Evolutionary conservation across 1,284 basidiomycete species (phyloP), one percentile per base, ranked within the genome.

Genomic region (Fomitopsis betulina): DNA sequence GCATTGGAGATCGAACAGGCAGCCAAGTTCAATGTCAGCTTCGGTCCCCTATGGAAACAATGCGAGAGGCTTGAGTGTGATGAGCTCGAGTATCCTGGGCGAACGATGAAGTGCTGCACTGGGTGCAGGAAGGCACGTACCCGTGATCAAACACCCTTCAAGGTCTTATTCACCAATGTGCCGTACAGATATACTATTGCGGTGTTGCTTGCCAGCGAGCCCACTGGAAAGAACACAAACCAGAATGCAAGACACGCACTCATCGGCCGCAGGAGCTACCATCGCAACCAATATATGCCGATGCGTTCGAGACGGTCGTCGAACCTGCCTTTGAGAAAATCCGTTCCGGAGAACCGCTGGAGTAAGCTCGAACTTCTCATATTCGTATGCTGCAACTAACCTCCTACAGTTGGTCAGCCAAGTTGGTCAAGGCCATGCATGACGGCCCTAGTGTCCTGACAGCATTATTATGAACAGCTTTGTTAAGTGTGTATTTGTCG

Each of bases 1-100:
- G 17, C 25, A 7, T 40, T 53, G 30, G 53, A 61, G 23, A 62
- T 64, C 12, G 63, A 60, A 45, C 25, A 58, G 15, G 35, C 32
- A 5, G 52, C 55, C 15, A 64, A 60, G 52, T 40, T 62, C 1
- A 59, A 56, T 12, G n/a, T 30, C 6, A 49, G 57, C 37, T 43
- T 55, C 27, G 58, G 58, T 13, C 53, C 60, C 4, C 40, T 63
- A 17, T 56, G 59, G 45, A 57, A 54, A 17, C 7, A 33, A 5
- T 59, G 59, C 55, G 58, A 62, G 39, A 54, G 55, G 10, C 19
- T 32, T 6, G 43, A 35, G 13, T 60, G 58, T 42, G 8, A 7
- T 10, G 30, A 19, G 6, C 35, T 52, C 7, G 57, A 60, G 30
- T 30, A n/a, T 5, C 47, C 47, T 2, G 25, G 32, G 5, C 9